Percentiles rank a stretch among this genome's conserved stretches.
Evolutionary conservation across 306 rosid species (phyloP).

Genomic region (Elaeagnus macrophylla): DNA sequence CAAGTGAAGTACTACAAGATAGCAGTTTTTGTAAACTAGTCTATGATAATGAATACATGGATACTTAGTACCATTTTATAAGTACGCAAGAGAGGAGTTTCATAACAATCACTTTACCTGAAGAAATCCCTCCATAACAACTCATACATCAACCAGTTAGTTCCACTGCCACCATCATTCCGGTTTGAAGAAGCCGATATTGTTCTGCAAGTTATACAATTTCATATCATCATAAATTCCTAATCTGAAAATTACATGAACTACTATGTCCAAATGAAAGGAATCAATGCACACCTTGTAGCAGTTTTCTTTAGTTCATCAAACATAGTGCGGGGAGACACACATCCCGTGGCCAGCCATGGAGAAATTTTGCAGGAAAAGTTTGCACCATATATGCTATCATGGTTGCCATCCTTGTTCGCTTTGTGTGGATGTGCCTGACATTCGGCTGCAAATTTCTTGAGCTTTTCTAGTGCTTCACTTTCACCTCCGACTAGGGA

Average conservation of each 20-base stretch:
- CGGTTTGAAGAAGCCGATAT: conserved; percentile 45
- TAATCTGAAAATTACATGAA: neutral
- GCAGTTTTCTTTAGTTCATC: conserved; percentile 72
- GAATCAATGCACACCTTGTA: conserved; percentile 41
- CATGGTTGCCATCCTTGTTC: conserved; percentile 42
- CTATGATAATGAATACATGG: neutral
- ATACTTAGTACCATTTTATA: neutral
- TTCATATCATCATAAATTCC: conserved; percentile 14
- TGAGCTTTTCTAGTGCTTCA: conserved; percentile 76
- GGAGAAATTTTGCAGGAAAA: conserved; percentile 97
- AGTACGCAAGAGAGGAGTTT: neutral
- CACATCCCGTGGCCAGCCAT: conserved; percentile 93
- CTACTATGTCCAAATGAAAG: conserved; percentile 10
- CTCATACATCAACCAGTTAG: conserved; percentile 86
- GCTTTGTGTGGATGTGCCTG: conserved; percentile 67
- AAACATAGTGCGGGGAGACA: conserved; percentile 82
- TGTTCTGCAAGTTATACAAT: conserved; percentile 25
- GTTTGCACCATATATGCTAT: conserved; percentile 80
- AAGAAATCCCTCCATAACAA: conserved; percentile 98
- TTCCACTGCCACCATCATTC: conserved; percentile 58
- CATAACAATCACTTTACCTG: conserved; percentile 42
- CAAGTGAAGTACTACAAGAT: neutral
- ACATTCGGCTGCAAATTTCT: conserved; percentile 73
- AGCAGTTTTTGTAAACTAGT: neutral
- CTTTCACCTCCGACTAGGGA: conserved; percentile 86